These are phyloP conservation scores for Solanum chiquidenum DNA, from an alignment of 257 asterid species.

Conservation along the genomic window DNA sequence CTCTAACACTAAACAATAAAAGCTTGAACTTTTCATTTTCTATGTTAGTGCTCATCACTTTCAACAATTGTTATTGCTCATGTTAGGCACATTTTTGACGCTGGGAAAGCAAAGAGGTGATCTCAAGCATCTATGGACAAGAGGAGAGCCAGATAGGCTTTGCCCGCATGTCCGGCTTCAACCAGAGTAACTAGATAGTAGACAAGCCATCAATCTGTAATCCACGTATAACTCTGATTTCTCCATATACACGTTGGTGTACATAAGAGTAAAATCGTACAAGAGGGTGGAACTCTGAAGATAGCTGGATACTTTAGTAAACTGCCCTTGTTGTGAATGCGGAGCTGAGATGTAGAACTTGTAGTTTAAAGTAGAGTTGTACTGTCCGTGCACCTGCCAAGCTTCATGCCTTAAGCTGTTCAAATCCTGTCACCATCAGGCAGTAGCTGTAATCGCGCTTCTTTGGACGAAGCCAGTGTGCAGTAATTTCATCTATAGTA, in stretches of 20 bases:
- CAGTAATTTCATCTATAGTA: neutral
- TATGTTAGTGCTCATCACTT: neutral
- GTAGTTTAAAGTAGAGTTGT: neutral
- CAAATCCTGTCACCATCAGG: neutral
- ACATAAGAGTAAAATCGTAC: neutral
- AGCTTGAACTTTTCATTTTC: neutral
- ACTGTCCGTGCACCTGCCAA: neutral
- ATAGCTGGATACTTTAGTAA: neutral
- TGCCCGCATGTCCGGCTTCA: conserved; percentile 70
- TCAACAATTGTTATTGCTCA: neutral
- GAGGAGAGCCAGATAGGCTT: conserved; percentile 77
- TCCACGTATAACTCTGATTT: neutral
- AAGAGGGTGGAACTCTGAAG: neutral
- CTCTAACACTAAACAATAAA: neutral
- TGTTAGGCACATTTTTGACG: conserved; percentile 67
- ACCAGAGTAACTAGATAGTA: conserved; percentile 1
- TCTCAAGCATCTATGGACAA: conserved; percentile 66
- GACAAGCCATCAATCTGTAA: neutral
- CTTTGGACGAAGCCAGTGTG: neutral
- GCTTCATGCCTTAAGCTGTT: neutral
- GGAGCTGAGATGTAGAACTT: neutral
- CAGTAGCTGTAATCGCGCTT: neutral
- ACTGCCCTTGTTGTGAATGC: neutral
- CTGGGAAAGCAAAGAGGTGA: conserved; percentile 78
- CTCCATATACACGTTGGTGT: neutral